Percentiles rank a stretch among this genome's conserved stretches.
phyloP scores from a whole-genome alignment of 345 rosid species.

The Citrus inodora region DNA sequence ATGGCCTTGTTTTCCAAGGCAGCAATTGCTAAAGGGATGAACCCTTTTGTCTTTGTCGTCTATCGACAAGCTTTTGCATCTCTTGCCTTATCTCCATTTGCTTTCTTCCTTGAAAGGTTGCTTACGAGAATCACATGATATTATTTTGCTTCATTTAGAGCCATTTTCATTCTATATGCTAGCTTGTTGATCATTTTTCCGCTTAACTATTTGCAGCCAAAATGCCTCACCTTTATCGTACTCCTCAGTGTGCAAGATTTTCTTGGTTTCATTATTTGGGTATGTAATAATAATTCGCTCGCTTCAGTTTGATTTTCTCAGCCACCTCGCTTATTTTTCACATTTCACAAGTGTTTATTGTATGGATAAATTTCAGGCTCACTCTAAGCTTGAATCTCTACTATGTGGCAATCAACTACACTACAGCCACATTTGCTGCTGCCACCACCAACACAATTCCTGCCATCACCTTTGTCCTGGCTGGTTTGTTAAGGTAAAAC shows the following conservation, averaged over 20 bases:
- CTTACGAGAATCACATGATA: background rate
- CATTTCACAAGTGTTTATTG: background rate
- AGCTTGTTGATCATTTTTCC: background rate
- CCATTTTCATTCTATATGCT: background rate
- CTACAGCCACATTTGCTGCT: constrained; percentile 85
- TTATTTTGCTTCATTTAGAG: too few relatives aligned
- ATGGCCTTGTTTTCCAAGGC: constrained; percentile 81
- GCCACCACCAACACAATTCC: constrained; percentile 80
- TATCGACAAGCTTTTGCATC: constrained; percentile 83
- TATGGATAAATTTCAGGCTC: constrained; percentile 40
- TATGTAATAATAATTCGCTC: constrained; percentile 13
- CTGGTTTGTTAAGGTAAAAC: constrained; percentile 33
- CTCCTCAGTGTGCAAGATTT: constrained; percentile 42
- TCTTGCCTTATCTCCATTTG: constrained; percentile 61
- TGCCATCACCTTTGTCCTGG: constrained; percentile 66
- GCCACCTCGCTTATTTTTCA: background rate
- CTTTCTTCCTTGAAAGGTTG: constrained; percentile 76
- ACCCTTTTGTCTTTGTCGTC: constrained; percentile 68
- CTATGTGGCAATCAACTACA: constrained; percentile 59
- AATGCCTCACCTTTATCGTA: constrained; percentile 41
- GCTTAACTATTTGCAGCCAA: constrained; percentile 32
- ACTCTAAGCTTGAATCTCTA: constrained; percentile 66
- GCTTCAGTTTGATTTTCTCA: background rate
- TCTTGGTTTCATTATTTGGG: constrained; percentile 51
- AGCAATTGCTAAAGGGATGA: constrained; percentile 70